Evolutionary conservation across 164 flowering plant genomes (phyloP).

Genomic region (Chimonanthus praecox): DNA sequence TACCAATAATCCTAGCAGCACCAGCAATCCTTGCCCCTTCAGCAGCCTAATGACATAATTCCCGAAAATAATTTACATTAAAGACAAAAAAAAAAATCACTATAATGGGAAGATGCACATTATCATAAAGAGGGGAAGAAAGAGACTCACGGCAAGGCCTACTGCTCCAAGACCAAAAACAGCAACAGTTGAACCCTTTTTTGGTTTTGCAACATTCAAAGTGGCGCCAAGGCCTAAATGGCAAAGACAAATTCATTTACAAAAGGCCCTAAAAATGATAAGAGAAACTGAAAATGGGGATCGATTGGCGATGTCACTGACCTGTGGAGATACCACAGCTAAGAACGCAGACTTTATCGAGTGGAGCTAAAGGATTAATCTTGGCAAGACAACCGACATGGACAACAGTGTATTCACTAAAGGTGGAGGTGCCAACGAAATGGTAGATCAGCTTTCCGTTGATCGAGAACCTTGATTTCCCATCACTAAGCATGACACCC

Average conservation of each 20-base stretch:
- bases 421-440: conserved; percentile 78
- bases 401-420: conserved; percentile 75
- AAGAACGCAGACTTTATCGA: conserved; percentile 66
- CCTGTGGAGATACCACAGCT: conserved; percentile 68
- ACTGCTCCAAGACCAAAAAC: conserved; percentile 82
- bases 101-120: no score
- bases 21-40: conserved; percentile 79
- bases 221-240: conserved; percentile 65
- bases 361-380: conserved; percentile 72
- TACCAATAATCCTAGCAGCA: conserved; percentile 74
- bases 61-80: no score
- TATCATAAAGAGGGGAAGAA: neutral
- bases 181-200: conserved; percentile 53
- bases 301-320: neutral
- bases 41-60: conserved; percentile 40
- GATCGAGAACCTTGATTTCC: conserved; percentile 47
- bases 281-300: neutral
- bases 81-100: no score
- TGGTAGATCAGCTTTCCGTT: conserved; percentile 61
- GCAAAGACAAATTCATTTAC: neutral
- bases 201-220: conserved; percentile 79
- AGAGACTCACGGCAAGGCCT: conserved; percentile 60
- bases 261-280: neutral
- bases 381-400: conserved; percentile 74
- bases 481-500: conserved; percentile 60